Percentiles rank a stretch among this genome's conserved stretches.
These are phyloP conservation scores for Thelonectria blattea DNA, from an alignment of 2,329 filamentous ascomycete genomes.

Conservation along the genomic window DNA sequence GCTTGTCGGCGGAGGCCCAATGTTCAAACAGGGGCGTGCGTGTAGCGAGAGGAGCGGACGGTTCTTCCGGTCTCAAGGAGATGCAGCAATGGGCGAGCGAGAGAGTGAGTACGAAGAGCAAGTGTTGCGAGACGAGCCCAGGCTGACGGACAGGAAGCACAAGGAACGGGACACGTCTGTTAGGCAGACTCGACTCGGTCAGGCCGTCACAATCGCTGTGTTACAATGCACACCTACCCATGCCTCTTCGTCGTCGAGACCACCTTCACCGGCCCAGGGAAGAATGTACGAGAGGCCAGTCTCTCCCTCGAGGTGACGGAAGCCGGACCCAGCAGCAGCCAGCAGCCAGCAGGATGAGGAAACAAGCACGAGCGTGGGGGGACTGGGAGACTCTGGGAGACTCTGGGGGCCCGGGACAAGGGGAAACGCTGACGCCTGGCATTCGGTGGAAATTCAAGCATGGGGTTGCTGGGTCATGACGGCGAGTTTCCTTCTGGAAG, in stretches of 20 bases:
- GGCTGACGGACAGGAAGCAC: constrained; percentile 11
- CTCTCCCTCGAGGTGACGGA: background rate
- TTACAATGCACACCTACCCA: background rate
- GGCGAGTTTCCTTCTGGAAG: constrained; percentile 33
- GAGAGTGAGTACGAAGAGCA: constrained; percentile 2
- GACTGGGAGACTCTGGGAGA: background rate
- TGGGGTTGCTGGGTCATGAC: constrained; percentile 24
- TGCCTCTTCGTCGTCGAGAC: background rate
- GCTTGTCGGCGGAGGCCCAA: constrained; percentile 11
- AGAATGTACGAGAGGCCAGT: constrained; percentile 7
- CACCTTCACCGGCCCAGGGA: background rate
- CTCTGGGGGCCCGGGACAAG: constrained; percentile 8
- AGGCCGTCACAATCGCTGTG: constrained; percentile 11
- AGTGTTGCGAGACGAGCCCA: background rate
- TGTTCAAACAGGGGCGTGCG: constrained; percentile 3
- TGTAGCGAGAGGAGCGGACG: background rate
- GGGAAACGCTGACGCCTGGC: constrained; percentile 2
- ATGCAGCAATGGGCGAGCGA: constrained; percentile 1
- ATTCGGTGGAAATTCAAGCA: constrained; percentile 18
- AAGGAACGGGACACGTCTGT: constrained; percentile 4
- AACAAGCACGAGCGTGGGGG: constrained; percentile 26
- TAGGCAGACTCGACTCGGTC: constrained; percentile 4
- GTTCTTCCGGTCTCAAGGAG: background rate
- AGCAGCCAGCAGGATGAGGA: constrained; percentile 8
- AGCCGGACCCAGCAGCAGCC: background rate